A percentile compares a stretch with the other conserved stretches of the same genome.
These are phyloP conservation scores for Rhynchospora tenuis DNA, from an alignment of 176 grass and related monocot species.

Conservation along the genomic window DNA sequence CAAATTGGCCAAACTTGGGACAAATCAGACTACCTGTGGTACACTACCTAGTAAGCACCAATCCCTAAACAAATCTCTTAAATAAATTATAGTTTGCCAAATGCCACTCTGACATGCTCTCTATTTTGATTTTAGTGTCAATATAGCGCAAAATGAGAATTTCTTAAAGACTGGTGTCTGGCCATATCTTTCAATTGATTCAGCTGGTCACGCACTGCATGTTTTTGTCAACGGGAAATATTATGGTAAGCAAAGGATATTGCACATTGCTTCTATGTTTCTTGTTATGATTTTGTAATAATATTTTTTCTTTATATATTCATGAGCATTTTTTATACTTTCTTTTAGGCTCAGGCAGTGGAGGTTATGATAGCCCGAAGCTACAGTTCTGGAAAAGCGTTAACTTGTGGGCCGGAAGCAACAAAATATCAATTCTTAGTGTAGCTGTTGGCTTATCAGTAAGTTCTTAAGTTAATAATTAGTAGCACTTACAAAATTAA, in stretches of 20 bases:
- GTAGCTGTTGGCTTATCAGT: constrained; percentile 76
- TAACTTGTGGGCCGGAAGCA: constrained; percentile 77
- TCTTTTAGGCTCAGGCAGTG: constrained; percentile 46
- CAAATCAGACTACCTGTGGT: constrained; percentile 93
- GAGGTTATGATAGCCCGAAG: constrained; percentile 44
- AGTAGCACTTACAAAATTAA: not conserved
- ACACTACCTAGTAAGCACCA: constrained; percentile 75
- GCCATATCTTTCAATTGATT: constrained; percentile 55
- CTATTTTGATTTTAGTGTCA: constrained; percentile 34
- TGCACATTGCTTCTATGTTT: not conserved
- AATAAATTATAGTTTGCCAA: not conserved
- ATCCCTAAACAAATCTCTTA: not conserved
- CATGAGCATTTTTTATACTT: not conserved
- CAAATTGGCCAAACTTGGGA: constrained; percentile 90
- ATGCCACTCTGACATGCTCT: not conserved
- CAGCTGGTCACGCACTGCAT: constrained; percentile 71
- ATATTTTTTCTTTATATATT: not conserved
- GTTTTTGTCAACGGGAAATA: constrained; percentile 77
- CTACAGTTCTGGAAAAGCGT: constrained; percentile 45
- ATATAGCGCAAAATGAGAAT: constrained; percentile 53
- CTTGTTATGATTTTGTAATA: not conserved
- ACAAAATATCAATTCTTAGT: constrained; percentile 88
- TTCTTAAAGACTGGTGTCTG: constrained; percentile 52
- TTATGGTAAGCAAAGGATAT: constrained; percentile 7
- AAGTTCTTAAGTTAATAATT: constrained; percentile 19